Conservation (phyloP, 495 filamentous ascomycete species). For the Penicillium canescens region DNA sequence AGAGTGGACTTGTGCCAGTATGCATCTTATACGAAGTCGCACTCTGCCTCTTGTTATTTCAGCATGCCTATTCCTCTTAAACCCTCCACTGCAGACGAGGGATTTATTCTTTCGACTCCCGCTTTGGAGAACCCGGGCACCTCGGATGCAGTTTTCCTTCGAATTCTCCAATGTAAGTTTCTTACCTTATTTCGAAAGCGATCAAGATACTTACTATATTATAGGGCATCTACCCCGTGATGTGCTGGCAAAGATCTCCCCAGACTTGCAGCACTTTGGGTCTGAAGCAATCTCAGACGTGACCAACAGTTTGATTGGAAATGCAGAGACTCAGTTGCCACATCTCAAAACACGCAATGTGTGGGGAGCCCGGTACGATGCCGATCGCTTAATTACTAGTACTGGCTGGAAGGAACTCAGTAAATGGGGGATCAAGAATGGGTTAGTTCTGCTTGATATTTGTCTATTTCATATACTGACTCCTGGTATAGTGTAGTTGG, state of each 20-base stretch:
- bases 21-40: background rate
- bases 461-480: background rate
- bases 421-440: conserved; percentile 32
- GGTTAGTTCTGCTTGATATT: conserved; percentile 14
- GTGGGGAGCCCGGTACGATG: conserved; percentile 30
- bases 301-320: conserved; percentile 11
- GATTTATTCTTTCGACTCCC: conserved; percentile 15
- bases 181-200: background rate
- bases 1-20: background rate
- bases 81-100: conserved; percentile 13
- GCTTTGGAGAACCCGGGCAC: conserved; percentile 14
- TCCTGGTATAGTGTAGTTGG: conserved; percentile 31
- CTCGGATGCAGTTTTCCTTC: conserved; percentile 10
- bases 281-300: conserved; percentile 14
- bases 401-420: conserved; percentile 31
- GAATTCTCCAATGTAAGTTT: conserved; percentile 13
- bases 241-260: conserved; percentile 2
- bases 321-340: conserved; percentile 30
- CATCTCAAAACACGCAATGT: conserved; percentile 32
- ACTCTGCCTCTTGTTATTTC: too few relatives aligned
- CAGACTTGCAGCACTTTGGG: conserved; percentile 7
- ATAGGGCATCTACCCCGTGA: conserved; percentile 15
- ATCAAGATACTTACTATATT: too few relatives aligned
- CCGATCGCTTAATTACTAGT: conserved; percentile 34
- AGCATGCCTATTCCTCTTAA: background rate